phyloP scores from a whole-genome alignment of 495 filamentous ascomycete genomes.

The Hypoxylon subgilvum region DNA sequence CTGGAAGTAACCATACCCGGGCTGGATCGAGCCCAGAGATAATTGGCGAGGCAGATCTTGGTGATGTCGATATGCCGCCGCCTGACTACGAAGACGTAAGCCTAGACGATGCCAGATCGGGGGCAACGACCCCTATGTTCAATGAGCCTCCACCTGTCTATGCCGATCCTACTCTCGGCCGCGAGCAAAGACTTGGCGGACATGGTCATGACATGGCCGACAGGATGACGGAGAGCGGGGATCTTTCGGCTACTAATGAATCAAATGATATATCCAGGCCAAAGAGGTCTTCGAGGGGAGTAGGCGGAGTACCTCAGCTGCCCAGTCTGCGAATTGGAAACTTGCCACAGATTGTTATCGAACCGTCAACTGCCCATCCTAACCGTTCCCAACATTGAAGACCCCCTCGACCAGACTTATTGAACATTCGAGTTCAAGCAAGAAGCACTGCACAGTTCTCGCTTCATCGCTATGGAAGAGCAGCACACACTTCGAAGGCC shows the following conservation, averaged over 20 bases:
- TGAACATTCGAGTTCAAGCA: background rate
- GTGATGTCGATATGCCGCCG: conserved; percentile 55
- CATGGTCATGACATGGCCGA: conserved; percentile 40
- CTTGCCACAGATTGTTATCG: conserved; percentile 60
- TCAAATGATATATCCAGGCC: conserved; percentile 13
- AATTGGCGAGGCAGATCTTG: conserved; percentile 52
- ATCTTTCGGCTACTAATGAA: conserved; percentile 24
- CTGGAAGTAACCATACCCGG: conserved; percentile 31
- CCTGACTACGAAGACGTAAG: conserved; percentile 64
- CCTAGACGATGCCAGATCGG: conserved; percentile 50
- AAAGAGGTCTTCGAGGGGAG: conserved; percentile 36
- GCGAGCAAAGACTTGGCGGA: conserved; percentile 43
- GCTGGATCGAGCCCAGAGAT: conserved; percentile 50
- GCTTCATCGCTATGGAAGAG: too few species aligned
- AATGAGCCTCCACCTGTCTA: conserved; percentile 60
- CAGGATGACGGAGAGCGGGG: conserved; percentile 31
- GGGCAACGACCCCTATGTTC: conserved; percentile 42
- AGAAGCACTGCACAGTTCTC: too few species aligned
- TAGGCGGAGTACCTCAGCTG: conserved; percentile 48
- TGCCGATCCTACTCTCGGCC: conserved; percentile 42
- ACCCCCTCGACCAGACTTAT: background rate
- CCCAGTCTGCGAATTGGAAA: conserved; percentile 52
- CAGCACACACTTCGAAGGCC: too few species aligned
- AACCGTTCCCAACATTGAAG: conserved; percentile 8
- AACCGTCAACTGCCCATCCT: conserved; percentile 54